Base-by-base conservation (phyloP, 1,284 basidiomycete genomes). In the Schizopora paradoxa region DNA sequence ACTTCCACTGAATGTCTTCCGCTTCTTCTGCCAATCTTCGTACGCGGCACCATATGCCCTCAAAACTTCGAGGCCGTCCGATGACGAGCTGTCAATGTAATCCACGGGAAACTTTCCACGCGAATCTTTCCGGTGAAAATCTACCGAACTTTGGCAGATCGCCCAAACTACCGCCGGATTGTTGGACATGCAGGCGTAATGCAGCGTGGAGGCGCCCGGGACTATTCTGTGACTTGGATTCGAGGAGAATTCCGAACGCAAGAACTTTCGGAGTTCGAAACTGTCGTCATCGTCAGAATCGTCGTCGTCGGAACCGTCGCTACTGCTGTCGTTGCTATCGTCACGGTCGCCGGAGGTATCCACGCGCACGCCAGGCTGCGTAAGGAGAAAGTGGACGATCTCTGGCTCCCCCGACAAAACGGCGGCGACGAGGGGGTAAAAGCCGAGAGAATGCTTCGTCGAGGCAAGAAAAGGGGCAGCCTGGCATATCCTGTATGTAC, bases 381-480 rank as follows among this genome's bases (percentile, higher is more conserved):
- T 35, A 23, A 51, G 44, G 10, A 67, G 45, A 33, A 60, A 66
- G 7, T 69, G 43, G 0, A 43, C 45, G 0, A 29, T 43, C 43
- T 14, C 38, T 26, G 14, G 32, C 32, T 18, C 43, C 51, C 62
- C 65, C 28, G 57, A 56, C 25, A 60, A 64, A 29, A 63, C 50
- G 25, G 55, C 56, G 21, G 62, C 48, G 25, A 68, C 60, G 41
- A 65, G 63, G 21, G 58, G 55, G 43, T 66, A 63, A 8, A 64
- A 45, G 1, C 58, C 59, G 14, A 64, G 46, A 23, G 52, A 53
- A 48, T 59, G 52, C 13, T 59, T 56, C 3, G 58, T 50, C 11
- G 8, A 36, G 14, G 33, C 47, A 21, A 31, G 28, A 62, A n/a
- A n/a, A n/a, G n/a, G n/a, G n/a, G n/a, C n/a, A n/a, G n/a, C n/a